Base-by-base conservation (phyloP, 2,329 filamentous ascomycete genomes). In the Arthrobotrys iridis region DNA sequence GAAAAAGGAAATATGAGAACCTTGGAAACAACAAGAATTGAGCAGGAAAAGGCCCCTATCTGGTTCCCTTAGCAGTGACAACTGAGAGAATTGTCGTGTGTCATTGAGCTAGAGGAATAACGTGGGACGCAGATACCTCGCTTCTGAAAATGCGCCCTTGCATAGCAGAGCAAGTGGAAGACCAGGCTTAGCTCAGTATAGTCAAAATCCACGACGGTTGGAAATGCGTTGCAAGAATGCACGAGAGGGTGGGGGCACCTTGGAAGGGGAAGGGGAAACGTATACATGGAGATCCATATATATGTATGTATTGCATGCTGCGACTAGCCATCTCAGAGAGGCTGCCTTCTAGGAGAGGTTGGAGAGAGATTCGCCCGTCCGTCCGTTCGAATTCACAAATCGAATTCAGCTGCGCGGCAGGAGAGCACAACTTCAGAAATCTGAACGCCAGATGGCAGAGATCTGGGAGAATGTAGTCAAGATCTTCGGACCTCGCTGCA, bases 71-170 rank as follows among this genome's bases (percentile, higher is more conserved):
- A 48, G 40, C 30, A 37, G 55, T 70, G 55, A 60, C 50, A 60
- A 66, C 62, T 62, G 57, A 67, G 70, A 67, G 70, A 66, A 43
- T 43, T 62, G 55, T 33, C 55, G 62, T 67, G 43, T 67, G 62
- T 74, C 45, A 64, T 70, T 55, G 28, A 55, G 10, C 8, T 8
- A 46, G 60, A 66, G 50, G 63, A 62, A 74, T 75, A 75, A 75
- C 71, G 71, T 75, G 71, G 70, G 71, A 74, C 63, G 70, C 22
- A 75, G 57, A 64, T 68, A 75, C 67, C 71, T 75, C 71, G 71
- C 63, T 75, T 68, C 58, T 55, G 57, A 67, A 71, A 72, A 75
- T 75, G 70, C 22, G 63, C 71, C 71, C 71, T 75, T 75, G 71
- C 71, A 68, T 68, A 41, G 55, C 40, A 37, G 18, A 45, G 52